A percentile compares a stretch with the other conserved stretches of the same genome.
phyloP scores from a whole-genome alignment of 306 rosid species.

The Glycyrrhiza uralensis region DNA sequence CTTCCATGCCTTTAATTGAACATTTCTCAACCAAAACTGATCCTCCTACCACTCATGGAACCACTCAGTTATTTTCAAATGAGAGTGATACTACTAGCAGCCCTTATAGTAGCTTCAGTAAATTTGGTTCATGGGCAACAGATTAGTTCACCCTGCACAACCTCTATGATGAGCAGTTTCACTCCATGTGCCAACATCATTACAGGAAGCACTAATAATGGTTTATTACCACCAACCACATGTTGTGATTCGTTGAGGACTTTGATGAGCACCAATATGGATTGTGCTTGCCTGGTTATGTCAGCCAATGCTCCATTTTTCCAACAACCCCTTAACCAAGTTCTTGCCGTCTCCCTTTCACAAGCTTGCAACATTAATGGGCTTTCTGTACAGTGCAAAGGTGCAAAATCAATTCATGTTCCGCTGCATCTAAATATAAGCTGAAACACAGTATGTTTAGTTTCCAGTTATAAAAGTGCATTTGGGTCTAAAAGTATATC shows the following conservation, averaged over 20 bases:
- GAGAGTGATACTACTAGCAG: conserved; percentile 10
- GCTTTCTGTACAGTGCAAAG: conserved; percentile 52
- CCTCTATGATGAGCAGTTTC: conserved; percentile 55
- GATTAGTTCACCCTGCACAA: conserved; percentile 57
- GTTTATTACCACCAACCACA: conserved; percentile 34
- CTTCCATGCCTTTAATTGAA: conserved; percentile 9
- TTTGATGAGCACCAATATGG: conserved; percentile 32
- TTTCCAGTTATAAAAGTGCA: too few species aligned
- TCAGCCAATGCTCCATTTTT: conserved; percentile 57
- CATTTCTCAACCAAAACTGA: neutral
- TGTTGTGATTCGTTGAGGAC: conserved; percentile 61
- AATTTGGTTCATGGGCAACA: conserved; percentile 34
- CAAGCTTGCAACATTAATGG: conserved; percentile 50
- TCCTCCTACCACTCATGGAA: conserved; percentile 35
- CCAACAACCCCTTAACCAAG: conserved; percentile 49
- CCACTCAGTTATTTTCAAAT: conserved; percentile 13
- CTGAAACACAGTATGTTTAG: too few species aligned
- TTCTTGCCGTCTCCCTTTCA: conserved; percentile 53
- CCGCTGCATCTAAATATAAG: neutral
- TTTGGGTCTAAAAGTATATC: too few species aligned
- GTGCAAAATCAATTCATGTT: conserved; percentile 32
- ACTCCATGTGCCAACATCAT: conserved; percentile 74
- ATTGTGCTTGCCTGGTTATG: conserved; percentile 66
- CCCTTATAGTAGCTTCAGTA: conserved; percentile 25
- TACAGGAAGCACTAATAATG: conserved; percentile 71